These are phyloP conservation scores for Claviceps africana DNA, from an alignment of 2,329 filamentous ascomycete genomes.

Conservation along the genomic window DNA sequence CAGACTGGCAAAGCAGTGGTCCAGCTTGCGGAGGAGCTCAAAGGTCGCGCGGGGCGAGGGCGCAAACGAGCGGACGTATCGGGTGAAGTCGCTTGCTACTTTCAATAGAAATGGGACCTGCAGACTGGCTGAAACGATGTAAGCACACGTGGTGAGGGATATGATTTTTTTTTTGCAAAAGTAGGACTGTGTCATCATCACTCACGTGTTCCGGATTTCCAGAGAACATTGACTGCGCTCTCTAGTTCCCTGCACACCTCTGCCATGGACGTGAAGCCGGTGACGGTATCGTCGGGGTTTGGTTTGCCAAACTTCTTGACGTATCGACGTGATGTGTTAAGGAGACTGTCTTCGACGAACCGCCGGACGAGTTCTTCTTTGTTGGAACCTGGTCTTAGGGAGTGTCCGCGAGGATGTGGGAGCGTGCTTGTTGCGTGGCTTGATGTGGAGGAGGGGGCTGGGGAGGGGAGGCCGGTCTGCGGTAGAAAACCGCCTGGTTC, in stretches of 20 bases:
- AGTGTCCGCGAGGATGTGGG: slow-evolving; percentile 39
- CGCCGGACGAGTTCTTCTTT: slow-evolving; percentile 47
- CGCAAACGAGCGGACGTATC: slow-evolving; percentile 59
- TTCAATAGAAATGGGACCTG: slow-evolving; percentile 76
- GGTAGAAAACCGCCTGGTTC: slow-evolving; percentile 40
- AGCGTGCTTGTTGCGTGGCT: slow-evolving; percentile 26
- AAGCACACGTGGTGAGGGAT: background rate
- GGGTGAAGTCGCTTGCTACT: slow-evolving; percentile 57
- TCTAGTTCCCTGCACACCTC: slow-evolving; percentile 65
- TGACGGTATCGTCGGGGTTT: slow-evolving; percentile 31
- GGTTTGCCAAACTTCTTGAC: slow-evolving; percentile 42
- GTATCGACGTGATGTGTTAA: slow-evolving; percentile 42
- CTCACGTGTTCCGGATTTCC: slow-evolving; percentile 78
- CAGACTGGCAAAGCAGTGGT: slow-evolving; percentile 69
- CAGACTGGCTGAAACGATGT: slow-evolving; percentile 45
- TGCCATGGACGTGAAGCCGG: slow-evolving; percentile 45
- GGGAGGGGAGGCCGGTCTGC: slow-evolving; percentile 33
- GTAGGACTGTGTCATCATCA: background rate
- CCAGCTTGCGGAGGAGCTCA: slow-evolving; percentile 59
- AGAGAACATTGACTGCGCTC: slow-evolving; percentile 62
- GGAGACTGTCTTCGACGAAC: slow-evolving; percentile 40
- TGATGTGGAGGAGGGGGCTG: slow-evolving; percentile 37
- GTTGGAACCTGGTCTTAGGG: slow-evolving; percentile 39
- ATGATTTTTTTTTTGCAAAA: too few species aligned
- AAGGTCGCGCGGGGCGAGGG: slow-evolving; percentile 51